Base-by-base conservation (phyloP, 1,139 yeast species). In the Debaryomyces psychrophilus region DNA sequence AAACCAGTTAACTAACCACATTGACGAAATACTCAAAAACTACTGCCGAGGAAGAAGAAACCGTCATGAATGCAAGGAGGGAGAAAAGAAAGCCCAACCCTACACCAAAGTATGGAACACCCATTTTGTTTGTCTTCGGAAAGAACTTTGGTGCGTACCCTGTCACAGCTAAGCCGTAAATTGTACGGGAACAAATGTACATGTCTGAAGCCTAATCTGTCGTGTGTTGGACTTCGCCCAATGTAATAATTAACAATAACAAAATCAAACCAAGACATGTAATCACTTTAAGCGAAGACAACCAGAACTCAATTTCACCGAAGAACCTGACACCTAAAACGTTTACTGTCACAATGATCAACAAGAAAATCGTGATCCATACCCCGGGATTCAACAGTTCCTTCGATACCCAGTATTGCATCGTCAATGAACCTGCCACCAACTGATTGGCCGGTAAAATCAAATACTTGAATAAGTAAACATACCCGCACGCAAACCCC, bases 401-500 rank as follows among this genome's bases (percentile, higher is more conserved):
- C 47, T 70, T 51, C 40, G 64, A 45, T 3, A 81, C 73, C 89
- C 89, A 83, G 60, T 76, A 83, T 57, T 81, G 83, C 60, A 84
- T 74, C 1, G 83, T 77, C 44, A 83, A 64, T 1, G 85, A 76
- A 29, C 83, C 84, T 0, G 87, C 88, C 34, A 72, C 77, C 73
- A 78, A 50, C 50, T 61, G 87, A 62, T 84, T 83, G 27, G 92
- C 87, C 5, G 87, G 81, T 49, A 83, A 75, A 60, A 85, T 78
- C 54, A 83, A 70, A 61, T 84, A 85, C 47, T 65, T 65, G 48
- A 81, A 73, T 54, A 82, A 72, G 63, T 85, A 85, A 18, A 77
- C 74, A 60, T 82, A 82, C 48, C 90, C 92, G 59, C 87, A 85
- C 2, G 90, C 90, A 64, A 84, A 85, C 1, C 90, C 92, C 44